Base-by-base conservation (phyloP, 2,329 filamentous ascomycete species). In the Lachnellula hyalina region DNA sequence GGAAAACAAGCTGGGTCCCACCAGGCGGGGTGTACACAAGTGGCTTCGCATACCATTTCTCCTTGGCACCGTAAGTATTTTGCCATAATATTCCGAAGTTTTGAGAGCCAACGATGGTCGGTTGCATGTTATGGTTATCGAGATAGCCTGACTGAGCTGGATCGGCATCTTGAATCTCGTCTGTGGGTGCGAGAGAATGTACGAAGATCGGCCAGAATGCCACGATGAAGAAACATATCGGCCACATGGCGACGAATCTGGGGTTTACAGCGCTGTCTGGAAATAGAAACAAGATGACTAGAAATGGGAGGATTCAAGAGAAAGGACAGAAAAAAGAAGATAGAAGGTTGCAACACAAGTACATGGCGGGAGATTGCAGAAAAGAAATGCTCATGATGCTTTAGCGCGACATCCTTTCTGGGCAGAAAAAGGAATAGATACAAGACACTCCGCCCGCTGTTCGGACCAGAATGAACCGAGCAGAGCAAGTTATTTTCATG, bases 31-130 rank as follows among this genome's bases (percentile, higher is more conserved):
- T 77, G 52, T 73, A 75, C 0, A 74, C 67, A 9, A 77, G 61
- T 6, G 74, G 74, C 57, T 74, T 75, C 40, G 74, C 74, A 54
- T 70, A 73, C 57, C 74, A 76, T 57, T 56, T 58, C 59, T 69
- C 68, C 17, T 66, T 60, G 23, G 51, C 57, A 17, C 60, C 61
- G 55, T 66, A 69, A n/a, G 57, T 59, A 61, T 62, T 61, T 61
- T 69, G 66, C 70, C 74, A 65, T 14, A 63, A 51, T n/a, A 63
- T 69, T 34, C 71, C 71, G 60, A 75, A 73, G 17, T 63, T 66
- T n/a, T 65, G 54, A n/a, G 62, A 63, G 12, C 63, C 61, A 3
- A 73, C 65, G 19, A 67, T 66, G 5, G 65, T 64, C 3, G 73
- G 74, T 40, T 74, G 67, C 57, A 75, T 65, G 54, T 74, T 74